Percentiles rank a stretch among this genome's conserved stretches.
Evolutionary conservation across 2,329 filamentous ascomycete species (phyloP).

Genomic region (Exserohilum rostratum): DNA sequence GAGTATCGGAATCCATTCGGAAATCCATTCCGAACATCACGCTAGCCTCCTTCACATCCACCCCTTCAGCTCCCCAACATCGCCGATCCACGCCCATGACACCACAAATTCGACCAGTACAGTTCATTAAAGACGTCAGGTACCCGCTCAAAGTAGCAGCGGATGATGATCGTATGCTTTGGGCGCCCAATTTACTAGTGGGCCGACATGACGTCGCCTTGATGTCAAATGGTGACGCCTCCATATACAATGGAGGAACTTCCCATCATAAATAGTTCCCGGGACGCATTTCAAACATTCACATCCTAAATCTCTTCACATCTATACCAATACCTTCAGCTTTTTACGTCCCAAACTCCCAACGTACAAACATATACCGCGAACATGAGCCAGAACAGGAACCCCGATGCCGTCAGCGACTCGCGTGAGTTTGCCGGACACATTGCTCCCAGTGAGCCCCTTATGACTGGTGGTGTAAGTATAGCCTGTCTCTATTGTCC

Average conservation of each 20-base stretch:
- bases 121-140: constrained; percentile 4
- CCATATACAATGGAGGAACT: constrained; percentile 1
- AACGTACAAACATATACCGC: constrained; percentile 41
- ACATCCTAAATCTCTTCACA: not conserved
- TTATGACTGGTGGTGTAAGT: constrained; percentile 62
- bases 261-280: not conserved
- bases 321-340: not conserved
- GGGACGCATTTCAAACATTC: not conserved
- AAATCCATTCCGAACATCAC: not conserved
- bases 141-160: not conserved
- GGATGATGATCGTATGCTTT: not conserved
- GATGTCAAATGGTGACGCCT: constrained; percentile 23
- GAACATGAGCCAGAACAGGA: constrained; percentile 56
- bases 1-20: not conserved
- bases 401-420: constrained; percentile 60
- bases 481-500: not conserved
- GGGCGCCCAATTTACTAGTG: not conserved
- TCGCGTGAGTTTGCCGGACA: constrained; percentile 62
- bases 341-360: not conserved
- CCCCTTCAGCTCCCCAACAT: not conserved
- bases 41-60: not conserved
- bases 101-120: not conserved
- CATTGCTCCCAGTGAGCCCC: constrained; percentile 59
- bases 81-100: constrained; percentile 1
- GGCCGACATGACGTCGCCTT: constrained; percentile 18